Evolutionary conservation across 2,329 filamentous ascomycete species (phyloP), one percentile per base, ranked within the genome.

Genomic region (Eurotiales sp.): DNA sequence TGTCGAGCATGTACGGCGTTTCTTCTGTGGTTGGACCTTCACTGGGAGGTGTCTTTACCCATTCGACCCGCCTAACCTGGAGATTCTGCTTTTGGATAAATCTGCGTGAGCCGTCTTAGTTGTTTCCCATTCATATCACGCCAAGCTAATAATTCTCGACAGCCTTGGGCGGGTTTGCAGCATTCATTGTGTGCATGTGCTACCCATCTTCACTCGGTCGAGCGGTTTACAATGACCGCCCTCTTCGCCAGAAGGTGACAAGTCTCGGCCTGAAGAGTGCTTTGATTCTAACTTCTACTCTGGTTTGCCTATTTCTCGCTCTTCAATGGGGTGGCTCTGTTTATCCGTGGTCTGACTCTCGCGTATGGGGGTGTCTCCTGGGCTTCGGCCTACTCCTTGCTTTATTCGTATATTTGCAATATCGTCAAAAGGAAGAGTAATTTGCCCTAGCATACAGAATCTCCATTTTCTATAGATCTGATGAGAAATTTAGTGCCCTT

Each of bases 1-100:
- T 40, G 21, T 14, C n/a, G 15, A 17, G 37, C 1, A 40, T 40
- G 21, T 40, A 40, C 10, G 37, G 37, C 37, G 3, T 40, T 14
- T 40, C 37, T 17, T 40, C 37, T 3, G 37, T 21, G 15, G n/a
- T 40, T 21, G 37, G 37, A 7, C 37, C 37, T 4, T 17, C 37
- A 17, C 37, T 40, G 15, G 37, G 37, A 40, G 37, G 37, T 17
- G n/a, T 40, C n/a, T 40, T 40, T 17, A 40, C 37, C 15, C n/a
- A 40, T 8, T 17, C 15, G 37, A 3, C 37, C 37, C 15, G 37
- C 15, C 37, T 40, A 12, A 21, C 37, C 4, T 40, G 37, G 37
- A 40, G 37, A 40, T 40, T 40, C 37, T 40, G 37, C 21, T 40
- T 40, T 17, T 40, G 37, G 37, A 40, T 40, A 40, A 40, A 40